phyloP scores from a whole-genome alignment of 495 filamentous ascomycete species.

The Bacidia rubella region DNA sequence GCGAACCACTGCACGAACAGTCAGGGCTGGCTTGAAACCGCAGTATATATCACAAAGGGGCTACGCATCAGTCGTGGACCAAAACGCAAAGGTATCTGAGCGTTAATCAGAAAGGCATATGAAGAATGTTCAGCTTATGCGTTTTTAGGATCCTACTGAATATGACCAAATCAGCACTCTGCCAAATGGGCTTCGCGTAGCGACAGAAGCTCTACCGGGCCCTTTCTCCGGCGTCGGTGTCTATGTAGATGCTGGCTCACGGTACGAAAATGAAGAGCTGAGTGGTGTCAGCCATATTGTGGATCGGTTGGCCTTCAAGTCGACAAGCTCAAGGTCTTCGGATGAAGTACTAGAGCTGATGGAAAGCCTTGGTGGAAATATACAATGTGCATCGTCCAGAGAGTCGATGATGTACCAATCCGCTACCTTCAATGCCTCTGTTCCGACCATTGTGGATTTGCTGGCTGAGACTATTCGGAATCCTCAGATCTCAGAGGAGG shows the following conservation, averaged over 20 bases:
- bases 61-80: constrained; percentile 14
- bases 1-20: not conserved
- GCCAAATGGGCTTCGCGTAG: constrained; percentile 86
- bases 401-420: constrained; percentile 98
- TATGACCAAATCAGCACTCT: constrained; percentile 82
- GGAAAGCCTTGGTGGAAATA: constrained; percentile 81
- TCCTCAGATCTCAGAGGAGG: constrained; percentile 77
- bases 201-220: constrained; percentile 88
- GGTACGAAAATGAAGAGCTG: constrained; percentile 77
- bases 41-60: constrained; percentile 4
- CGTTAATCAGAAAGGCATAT: not conserved
- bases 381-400: constrained; percentile 88
- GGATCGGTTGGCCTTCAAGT: constrained; percentile 82
- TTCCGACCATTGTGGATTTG: constrained; percentile 68
- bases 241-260: constrained; percentile 90
- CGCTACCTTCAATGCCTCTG: constrained; percentile 90
- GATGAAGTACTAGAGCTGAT: constrained; percentile 80
- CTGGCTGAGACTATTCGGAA: constrained; percentile 91
- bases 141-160: constrained; percentile 65
- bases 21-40: not conserved
- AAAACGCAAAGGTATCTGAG: constrained; percentile 14
- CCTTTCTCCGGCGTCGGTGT: constrained; percentile 93
- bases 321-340: constrained; percentile 54
- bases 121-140: not conserved
- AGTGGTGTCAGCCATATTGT: constrained; percentile 92